Evolutionary conservation across 345 rosid genomes (phyloP).

Genomic region (Sisymbrium altissimum): DNA sequence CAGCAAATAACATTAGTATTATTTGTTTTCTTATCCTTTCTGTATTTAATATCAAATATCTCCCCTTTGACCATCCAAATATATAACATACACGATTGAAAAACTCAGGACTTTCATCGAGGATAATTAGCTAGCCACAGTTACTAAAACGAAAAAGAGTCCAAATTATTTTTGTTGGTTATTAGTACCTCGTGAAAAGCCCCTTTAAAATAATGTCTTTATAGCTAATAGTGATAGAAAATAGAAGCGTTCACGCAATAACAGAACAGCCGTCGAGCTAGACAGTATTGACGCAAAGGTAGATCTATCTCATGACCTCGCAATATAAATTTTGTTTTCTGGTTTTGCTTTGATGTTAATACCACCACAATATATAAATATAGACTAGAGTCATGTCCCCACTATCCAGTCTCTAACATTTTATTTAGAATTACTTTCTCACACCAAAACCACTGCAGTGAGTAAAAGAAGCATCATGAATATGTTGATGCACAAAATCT

Average conservation of each 20-base stretch:
- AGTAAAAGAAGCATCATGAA: neutral
- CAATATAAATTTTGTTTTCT: slow-evolving; percentile 4
- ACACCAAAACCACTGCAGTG: slow-evolving; percentile 15
- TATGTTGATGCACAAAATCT: slow-evolving; percentile 5
- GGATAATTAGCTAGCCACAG: neutral
- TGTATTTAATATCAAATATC: neutral
- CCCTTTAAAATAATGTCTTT: neutral
- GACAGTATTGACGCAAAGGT: neutral
- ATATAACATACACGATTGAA: neutral
- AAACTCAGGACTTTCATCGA: neutral
- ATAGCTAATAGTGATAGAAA: neutral
- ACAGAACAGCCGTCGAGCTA: slow-evolving; percentile 1
- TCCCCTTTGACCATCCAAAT: neutral
- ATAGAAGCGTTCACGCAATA: slow-evolving; percentile 26
- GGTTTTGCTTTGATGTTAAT: neutral
- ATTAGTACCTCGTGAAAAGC: neutral
- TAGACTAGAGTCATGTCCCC: slow-evolving; percentile 7
- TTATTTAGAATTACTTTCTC: neutral
- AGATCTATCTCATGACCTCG: slow-evolving; percentile 6
- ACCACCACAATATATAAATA: slow-evolving; percentile 9
- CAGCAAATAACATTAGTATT: too few species aligned
- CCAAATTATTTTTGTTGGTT: neutral
- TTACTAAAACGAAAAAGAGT: neutral
- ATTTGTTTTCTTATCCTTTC: neutral
- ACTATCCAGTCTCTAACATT: slow-evolving; percentile 11